These are phyloP conservation scores for Hygrophoropsis aurantiaca DNA, from an alignment of 768 basidiomycete genomes.

Conservation along the genomic window DNA sequence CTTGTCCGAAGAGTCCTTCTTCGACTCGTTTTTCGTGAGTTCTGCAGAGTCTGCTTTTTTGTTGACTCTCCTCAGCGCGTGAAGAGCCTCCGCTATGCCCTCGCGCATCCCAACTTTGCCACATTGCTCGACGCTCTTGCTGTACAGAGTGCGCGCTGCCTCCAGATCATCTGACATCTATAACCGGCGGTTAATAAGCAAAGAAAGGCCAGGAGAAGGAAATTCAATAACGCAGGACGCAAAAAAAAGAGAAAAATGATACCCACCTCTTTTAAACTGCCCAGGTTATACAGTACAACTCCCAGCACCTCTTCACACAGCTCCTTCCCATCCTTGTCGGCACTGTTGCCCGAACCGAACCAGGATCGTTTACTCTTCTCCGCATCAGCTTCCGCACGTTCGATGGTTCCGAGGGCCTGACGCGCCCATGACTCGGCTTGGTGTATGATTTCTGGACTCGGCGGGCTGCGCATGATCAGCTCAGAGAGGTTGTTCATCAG, in stretches of 20 bases:
- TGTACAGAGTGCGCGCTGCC: conserved; percentile 29
- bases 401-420: conserved; percentile 41
- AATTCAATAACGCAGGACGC: neutral
- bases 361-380: conserved; percentile 6
- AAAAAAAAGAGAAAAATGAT: neutral
- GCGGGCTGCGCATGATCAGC: conserved; percentile 36
- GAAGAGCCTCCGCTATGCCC: conserved; percentile 34
- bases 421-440: conserved; percentile 64
- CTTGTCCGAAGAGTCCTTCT: too few species aligned
- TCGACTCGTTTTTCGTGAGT: too few species aligned
- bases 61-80: conserved; percentile 32
- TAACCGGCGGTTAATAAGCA: neutral
- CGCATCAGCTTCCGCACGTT: conserved; percentile 18
- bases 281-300: conserved; percentile 62
- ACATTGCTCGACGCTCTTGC: conserved; percentile 31
- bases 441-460: conserved; percentile 34
- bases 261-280: conserved; percentile 47
- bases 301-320: conserved; percentile 57
- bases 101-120: conserved; percentile 29
- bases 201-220: neutral
- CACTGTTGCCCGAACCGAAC: conserved; percentile 11
- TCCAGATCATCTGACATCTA: conserved; percentile 35
- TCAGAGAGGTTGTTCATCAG: conserved; percentile 51
- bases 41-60: too few species aligned
- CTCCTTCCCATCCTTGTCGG: conserved; percentile 28